Base-by-base conservation (phyloP, 257 asterid genomes). In the Forsythia viridissima region DNA sequence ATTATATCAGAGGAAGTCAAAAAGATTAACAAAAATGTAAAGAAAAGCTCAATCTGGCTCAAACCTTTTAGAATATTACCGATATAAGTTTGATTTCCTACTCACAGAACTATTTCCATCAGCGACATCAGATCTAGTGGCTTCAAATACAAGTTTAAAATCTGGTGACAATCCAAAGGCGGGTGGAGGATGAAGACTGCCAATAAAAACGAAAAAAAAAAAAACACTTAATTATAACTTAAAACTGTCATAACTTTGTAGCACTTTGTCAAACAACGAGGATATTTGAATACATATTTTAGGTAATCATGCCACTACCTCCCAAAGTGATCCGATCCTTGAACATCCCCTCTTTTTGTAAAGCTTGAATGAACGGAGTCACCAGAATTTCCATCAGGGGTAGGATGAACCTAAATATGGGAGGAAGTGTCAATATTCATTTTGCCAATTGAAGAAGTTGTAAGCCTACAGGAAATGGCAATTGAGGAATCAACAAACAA, bases 11-110 rank as follows among this genome's bases (percentile, higher is more conserved):
- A 63, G 11, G 8, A 21, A 43, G 69, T 67, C 37, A 59, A 59
- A 77, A 51, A 59, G 67, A 21, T 70, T 16, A 51, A 48, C 71
- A 75, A 83, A 75, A 82, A 82, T 20, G 30, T 44, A 81, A 42
- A 79, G 73, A 69, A 77, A 81, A 74, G 84, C 78, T 80, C 83
- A 84, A 90, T 76, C 72, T 73, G 85, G 87, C 83, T 80, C 92
- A 91, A 92, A 89, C 93, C 90, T 88, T 85, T 84, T 79, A 83
- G 91, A 87, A 79, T 87, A 89, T 90, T 90, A 94, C 96, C 88
- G 71, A 85, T 42, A 84, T 86, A 85, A 85, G 82, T 81, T 78
- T 78, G 91, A 80, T 74, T 85, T 84, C 84, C 90, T 93, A 80
- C 86, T 84, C 90, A 82, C 84, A 37, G 93, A 86, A 77, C 87